These are phyloP conservation scores for Alternaria gaisen DNA, from an alignment of 2,329 filamentous ascomycete genomes.

Conservation along the genomic window DNA sequence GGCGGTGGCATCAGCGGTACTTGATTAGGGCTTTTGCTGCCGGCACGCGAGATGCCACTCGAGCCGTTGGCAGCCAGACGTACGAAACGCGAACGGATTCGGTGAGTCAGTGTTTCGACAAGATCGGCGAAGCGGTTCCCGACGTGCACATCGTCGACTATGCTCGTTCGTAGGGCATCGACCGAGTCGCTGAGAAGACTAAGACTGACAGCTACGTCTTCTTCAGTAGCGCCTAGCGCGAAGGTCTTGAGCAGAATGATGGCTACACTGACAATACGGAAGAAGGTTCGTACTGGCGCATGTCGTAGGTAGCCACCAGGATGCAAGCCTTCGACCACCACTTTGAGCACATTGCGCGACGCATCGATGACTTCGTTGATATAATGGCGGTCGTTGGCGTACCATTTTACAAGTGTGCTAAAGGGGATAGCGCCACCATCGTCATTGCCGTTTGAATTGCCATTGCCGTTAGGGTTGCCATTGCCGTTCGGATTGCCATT, in stretches of 20 bases:
- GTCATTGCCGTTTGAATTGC: constrained; percentile 25
- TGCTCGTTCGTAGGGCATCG: constrained; percentile 76
- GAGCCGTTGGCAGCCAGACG: constrained; percentile 62
- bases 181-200: constrained; percentile 78
- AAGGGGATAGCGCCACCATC: constrained; percentile 57
- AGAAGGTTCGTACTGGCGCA: constrained; percentile 83
- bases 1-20: constrained; percentile 49
- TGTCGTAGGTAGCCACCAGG: constrained; percentile 81
- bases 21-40: constrained; percentile 37
- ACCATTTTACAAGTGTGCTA: constrained; percentile 58
- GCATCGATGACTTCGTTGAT: constrained; percentile 78
- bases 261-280: constrained; percentile 83
- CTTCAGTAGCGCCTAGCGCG: constrained; percentile 79
- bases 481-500: constrained; percentile 41
- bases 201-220: constrained; percentile 79
- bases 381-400: constrained; percentile 68
- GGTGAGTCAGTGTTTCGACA: constrained; percentile 78
- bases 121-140: constrained; percentile 86
- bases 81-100: constrained; percentile 75
- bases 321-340: constrained; percentile 78
- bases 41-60: constrained; percentile 50
- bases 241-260: constrained; percentile 89
- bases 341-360: constrained; percentile 76
- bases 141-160: constrained; percentile 85
- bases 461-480: not conserved